Evolutionary conservation across 2,329 filamentous ascomycete species (phyloP), one percentile per base, ranked within the genome.

Genomic region (Laburnicola sp.): DNA sequence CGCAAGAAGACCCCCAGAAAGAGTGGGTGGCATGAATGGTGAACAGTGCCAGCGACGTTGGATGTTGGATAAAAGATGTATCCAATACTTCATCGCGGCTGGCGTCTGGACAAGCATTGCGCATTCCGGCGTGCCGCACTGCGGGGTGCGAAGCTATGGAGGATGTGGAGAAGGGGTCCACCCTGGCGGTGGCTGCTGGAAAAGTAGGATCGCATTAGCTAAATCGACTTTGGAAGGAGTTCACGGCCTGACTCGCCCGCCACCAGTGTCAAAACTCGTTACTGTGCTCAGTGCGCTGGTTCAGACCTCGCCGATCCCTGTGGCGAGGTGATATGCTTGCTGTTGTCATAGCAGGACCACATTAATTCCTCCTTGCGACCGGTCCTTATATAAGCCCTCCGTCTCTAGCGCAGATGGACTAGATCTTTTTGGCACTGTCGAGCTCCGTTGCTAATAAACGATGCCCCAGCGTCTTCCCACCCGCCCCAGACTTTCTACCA

Each of bases 361-460:
- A 65, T 67, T 66, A 68, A 69, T 69, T 62, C 65, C 63, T 69
- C 66, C 62, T 66, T 70, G 59, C 56, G 58, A 63, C 61, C 66
- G 63, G 55, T 54, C 59, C 63, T 64, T 69, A 64, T 64, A 62
- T 51, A 58, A 68, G 64, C 65, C 66, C 60, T 65, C 65, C 42
- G 51, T 63, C 58, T 55, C 55, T 55, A 58, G 59, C 58, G 63
- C 59, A 57, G 57, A 67, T 70, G 64, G 67, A 65, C 65, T 71
- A 69, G 57, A 62, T 62, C 68, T 66, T 59, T 57, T 58, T 60
- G 55, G 60, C 64, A 63, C 57, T 58, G 57, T 53, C 45, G 53
- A 50, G 59, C 56, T 59, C 53, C 59, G 62, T 62, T 66, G 66
- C 56, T 59, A 64, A 59, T 60, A 66, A 57, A 65, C 58, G 57